phyloP scores from a whole-genome alignment of 2,329 filamentous ascomycete genomes.

The Ophiostoma sp. region DNA sequence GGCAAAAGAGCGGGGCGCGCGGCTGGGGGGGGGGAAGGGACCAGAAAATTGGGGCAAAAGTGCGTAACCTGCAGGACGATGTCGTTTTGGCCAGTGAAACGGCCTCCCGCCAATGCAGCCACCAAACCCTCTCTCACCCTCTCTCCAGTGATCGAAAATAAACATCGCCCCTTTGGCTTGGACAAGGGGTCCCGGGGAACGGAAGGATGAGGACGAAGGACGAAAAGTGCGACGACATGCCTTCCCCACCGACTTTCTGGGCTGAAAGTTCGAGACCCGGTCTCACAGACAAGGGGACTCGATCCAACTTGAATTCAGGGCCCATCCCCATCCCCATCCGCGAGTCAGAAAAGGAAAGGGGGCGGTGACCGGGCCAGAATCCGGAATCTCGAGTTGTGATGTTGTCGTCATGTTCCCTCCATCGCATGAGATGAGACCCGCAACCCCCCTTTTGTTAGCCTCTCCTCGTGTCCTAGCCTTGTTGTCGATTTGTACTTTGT shows the following conservation, averaged over 20 bases:
- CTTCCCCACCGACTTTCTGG: constrained; percentile 15
- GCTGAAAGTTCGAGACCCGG: not conserved
- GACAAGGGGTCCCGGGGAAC: not conserved
- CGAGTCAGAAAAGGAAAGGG: not conserved
- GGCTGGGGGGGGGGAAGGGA: not conserved
- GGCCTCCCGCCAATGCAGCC: not conserved
- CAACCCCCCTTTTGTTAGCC: not conserved
- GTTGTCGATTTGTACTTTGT: not conserved
- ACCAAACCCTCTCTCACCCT: not conserved
- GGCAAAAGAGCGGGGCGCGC: not conserved
- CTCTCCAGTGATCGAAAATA: not conserved
- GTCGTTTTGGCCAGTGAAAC: not conserved
- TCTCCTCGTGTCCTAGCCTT: not conserved
- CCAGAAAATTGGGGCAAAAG: not conserved
- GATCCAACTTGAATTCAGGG: not conserved
- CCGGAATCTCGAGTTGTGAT: not conserved
- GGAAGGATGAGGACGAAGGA: not conserved
- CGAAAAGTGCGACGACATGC: not conserved
- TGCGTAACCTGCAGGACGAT: not conserved
- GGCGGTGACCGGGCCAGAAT: not conserved
- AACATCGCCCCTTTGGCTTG: not conserved
- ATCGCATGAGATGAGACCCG: not conserved
- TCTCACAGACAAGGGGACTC: not conserved
- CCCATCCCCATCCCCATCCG: not conserved
- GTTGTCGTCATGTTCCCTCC: not conserved